Percentiles rank a stretch among this genome's conserved stretches.
Evolutionary conservation across 2,329 filamentous ascomycete genomes (phyloP).

Genomic region (Coccinonectria pachysandricola): DNA sequence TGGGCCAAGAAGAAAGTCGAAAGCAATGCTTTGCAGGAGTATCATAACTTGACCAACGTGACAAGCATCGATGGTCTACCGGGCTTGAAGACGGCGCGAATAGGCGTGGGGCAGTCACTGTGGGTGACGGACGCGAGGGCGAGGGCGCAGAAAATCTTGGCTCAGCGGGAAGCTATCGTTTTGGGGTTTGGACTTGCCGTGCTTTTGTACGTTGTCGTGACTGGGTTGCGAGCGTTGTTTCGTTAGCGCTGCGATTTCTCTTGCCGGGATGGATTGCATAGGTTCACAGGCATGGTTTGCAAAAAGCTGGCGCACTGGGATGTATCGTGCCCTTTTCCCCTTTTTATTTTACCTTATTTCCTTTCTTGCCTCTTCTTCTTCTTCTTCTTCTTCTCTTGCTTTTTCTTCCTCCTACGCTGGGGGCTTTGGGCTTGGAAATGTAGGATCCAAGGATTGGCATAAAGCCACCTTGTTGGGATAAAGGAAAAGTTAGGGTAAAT

Average conservation of each 20-base stretch:
- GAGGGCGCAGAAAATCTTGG: slow-evolving; percentile 14
- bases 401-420: too few species aligned
- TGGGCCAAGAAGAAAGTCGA: slow-evolving; percentile 39
- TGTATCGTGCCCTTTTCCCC: not conserved
- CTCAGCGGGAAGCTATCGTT: slow-evolving; percentile 23
- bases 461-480: too few species aligned
- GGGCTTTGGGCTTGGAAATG: too few species aligned
- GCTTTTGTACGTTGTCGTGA: slow-evolving; percentile 20
- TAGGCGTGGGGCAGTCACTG: slow-evolving; percentile 36
- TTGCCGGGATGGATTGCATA: slow-evolving; percentile 12
- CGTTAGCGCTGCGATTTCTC: slow-evolving; percentile 12
- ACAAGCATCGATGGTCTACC: slow-evolving; percentile 49
- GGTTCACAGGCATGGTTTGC: too few species aligned
- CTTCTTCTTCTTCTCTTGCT: not conserved
- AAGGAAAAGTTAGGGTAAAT: too few species aligned
- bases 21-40: slow-evolving; percentile 39
- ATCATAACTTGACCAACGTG: slow-evolving; percentile 46
- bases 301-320: slow-evolving; percentile 1
- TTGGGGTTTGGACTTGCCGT: slow-evolving; percentile 23
- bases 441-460: too few species aligned
- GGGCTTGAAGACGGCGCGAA: slow-evolving; percentile 43
- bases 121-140: slow-evolving; percentile 30
- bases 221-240: slow-evolving; percentile 11
- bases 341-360: not conserved
- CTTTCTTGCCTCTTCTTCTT: not conserved